Evolutionary conservation across 225 moss, liverwort and hornwort genomes (phyloP), one percentile per base, ranked within the genome.

Genomic region (Bryum argenteum): DNA sequence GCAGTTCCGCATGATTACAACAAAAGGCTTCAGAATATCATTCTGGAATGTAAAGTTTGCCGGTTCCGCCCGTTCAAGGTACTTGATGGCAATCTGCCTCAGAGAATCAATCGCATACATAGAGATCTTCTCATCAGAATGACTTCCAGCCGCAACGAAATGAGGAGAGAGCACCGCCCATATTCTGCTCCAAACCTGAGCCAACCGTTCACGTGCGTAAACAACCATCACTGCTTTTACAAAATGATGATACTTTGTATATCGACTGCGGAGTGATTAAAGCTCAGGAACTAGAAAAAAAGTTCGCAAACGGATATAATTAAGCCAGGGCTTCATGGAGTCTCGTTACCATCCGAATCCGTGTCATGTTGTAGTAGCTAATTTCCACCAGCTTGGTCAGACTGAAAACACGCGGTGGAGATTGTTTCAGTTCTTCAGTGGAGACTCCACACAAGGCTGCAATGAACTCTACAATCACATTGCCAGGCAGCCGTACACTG

Each of bases 91-190:
- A 68, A 99, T 92, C 77, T 99, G 98, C 68, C 94, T 85, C 71
- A 99, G 79, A 11, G 98, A 94, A 68, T 99, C 94, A 73, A 99
- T 99, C 24, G 94, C 98, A 77, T 99, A 99, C 94, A 99, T 94
- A 10, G 94, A 86, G 84, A 99, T 99, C 69, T 91, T 91, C 82
- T 99, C 94, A 71, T 99, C 98, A 23, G 82, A 88, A 67, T 99
- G 94, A 82, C 94, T 92, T 75, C 94, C 98, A 66, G 98, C 98
- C 64, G 98, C 88, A 74, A 99, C 91, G 79, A 99, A 99, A 81
- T 99, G 98, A 48, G 87, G 65, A 8, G 98, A 94, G 37, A 99
- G 79, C 42, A 99, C 92, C 48, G 92, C 85, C 98, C 98, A 99
- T 80, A 99, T 99, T 79, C 98, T 89, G 63, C 92, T 92, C 98